Conservation (phyloP, 345 rosid species). For the Dovyalis caffra region DNA sequence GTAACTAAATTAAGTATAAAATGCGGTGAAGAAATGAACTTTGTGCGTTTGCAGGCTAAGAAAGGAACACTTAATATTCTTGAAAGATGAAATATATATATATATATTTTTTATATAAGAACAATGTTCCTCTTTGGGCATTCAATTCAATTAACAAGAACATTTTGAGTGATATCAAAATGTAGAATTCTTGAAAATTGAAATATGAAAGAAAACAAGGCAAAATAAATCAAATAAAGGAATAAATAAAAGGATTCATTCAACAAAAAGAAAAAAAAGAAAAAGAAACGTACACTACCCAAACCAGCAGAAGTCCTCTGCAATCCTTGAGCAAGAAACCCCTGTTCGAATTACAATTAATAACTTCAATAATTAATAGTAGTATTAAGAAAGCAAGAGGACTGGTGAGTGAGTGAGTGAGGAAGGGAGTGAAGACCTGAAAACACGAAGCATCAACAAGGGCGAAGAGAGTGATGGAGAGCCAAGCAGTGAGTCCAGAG, state of each 20-base stretch:
- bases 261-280: slow-evolving; percentile 4
- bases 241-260: slow-evolving; percentile 6
- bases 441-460: slow-evolving; percentile 83
- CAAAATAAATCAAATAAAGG: too few species aligned
- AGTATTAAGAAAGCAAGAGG: not conserved
- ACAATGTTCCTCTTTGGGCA: not conserved
- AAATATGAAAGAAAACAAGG: not conserved
- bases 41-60: not conserved
- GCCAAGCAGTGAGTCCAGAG: slow-evolving; percentile 74
- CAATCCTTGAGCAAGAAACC: slow-evolving; percentile 87
- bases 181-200: not conserved
- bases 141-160: not conserved
- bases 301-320: slow-evolving; percentile 91
- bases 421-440: slow-evolving; percentile 37
- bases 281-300: slow-evolving; percentile 62
- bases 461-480: slow-evolving; percentile 77
- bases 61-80: not conserved
- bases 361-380: too few species aligned
- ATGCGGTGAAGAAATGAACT: not conserved
- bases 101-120: not conserved
- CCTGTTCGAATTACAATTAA: slow-evolving; percentile 37
- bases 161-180: not conserved
- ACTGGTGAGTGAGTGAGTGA: not conserved
- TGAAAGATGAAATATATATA: not conserved
- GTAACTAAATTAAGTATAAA: too few species aligned